Percentiles rank a stretch among this genome's conserved stretches.
These are phyloP conservation scores for Phytophthora europaea DNA, from an alignment of 352 stramenopile species.

Conservation along the genomic window DNA sequence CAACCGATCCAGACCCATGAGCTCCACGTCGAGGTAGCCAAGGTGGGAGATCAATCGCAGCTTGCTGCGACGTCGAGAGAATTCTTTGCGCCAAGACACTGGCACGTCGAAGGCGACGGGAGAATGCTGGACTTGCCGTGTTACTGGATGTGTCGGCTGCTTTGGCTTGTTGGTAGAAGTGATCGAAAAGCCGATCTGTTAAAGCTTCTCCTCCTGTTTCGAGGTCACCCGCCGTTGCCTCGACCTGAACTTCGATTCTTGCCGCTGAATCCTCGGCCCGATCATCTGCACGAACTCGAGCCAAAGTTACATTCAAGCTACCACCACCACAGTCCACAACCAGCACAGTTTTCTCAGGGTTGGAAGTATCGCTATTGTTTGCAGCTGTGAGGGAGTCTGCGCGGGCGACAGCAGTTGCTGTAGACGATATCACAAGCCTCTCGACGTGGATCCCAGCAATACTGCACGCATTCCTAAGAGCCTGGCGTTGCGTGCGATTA, in stretches of 20 bases:
- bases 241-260: slow-evolving; percentile 30
- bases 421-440: slow-evolving; percentile 45
- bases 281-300: slow-evolving; percentile 16
- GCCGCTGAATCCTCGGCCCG: slow-evolving; percentile 15
- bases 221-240: slow-evolving; percentile 26
- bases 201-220: slow-evolving; percentile 30
- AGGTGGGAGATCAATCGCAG: slow-evolving; percentile 45
- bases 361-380: not conserved
- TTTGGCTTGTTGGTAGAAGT: slow-evolving; percentile 25
- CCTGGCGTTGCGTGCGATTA: slow-evolving; percentile 57
- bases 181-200: slow-evolving; percentile 28
- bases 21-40: slow-evolving; percentile 20
- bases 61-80: slow-evolving; percentile 43
- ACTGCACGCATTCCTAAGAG: slow-evolving; percentile 46
- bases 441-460: slow-evolving; percentile 46
- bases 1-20: not conserved
- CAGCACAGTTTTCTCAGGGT: slow-evolving; percentile 41
- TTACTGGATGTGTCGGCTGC: not conserved
- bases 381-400: slow-evolving; percentile 5
- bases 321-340: slow-evolving; percentile 49
- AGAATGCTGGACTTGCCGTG: slow-evolving; percentile 14
- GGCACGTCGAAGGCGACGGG: slow-evolving; percentile 40
- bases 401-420: slow-evolving; percentile 42
- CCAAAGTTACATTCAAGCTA: slow-evolving; percentile 42
- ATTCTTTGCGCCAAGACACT: slow-evolving; percentile 57